Conservation (phyloP, 371 early-diverging fungal species). For the Apophysomyces variabilis region DNA sequence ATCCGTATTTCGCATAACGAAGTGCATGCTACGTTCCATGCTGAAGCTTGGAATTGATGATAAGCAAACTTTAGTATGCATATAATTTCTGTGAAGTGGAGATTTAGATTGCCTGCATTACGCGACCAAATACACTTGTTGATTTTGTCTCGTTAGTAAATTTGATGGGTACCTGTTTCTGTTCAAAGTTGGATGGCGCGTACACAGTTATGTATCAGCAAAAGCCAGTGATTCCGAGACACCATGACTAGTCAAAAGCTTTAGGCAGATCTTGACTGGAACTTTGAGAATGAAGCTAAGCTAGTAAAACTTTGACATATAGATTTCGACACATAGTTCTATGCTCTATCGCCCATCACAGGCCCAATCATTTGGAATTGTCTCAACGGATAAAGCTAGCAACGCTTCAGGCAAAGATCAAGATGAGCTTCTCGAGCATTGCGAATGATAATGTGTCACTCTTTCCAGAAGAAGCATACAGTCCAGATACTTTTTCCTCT, state of each 20-base stretch:
- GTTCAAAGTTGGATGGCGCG: too few relatives aligned
- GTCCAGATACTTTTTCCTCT: background rate
- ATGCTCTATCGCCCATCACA: background rate
- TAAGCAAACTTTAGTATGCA: too few relatives aligned
- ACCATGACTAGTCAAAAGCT: background rate
- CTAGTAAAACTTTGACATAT: background rate
- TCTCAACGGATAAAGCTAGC: background rate
- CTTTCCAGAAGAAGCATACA: background rate
- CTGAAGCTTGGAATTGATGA: too few relatives aligned
- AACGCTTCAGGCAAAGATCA: background rate
- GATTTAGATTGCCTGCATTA: too few relatives aligned
- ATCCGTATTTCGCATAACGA: too few relatives aligned
- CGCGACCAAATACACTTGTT: too few relatives aligned
- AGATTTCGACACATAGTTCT: background rate
- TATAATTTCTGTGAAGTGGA: too few relatives aligned
- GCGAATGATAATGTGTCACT: background rate
- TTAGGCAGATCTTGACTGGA: background rate
- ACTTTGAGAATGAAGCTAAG: background rate
- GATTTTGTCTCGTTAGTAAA: too few relatives aligned
- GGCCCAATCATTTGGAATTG: background rate
- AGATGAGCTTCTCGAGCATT: constrained; percentile 1
- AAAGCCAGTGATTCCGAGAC: background rate
- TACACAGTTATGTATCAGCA: background rate
- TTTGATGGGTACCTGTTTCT: too few relatives aligned
- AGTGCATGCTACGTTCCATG: too few relatives aligned